phyloP scores from a whole-genome alignment of 352 stramenopile genomes.

The Aphanomyces astaci region DNA sequence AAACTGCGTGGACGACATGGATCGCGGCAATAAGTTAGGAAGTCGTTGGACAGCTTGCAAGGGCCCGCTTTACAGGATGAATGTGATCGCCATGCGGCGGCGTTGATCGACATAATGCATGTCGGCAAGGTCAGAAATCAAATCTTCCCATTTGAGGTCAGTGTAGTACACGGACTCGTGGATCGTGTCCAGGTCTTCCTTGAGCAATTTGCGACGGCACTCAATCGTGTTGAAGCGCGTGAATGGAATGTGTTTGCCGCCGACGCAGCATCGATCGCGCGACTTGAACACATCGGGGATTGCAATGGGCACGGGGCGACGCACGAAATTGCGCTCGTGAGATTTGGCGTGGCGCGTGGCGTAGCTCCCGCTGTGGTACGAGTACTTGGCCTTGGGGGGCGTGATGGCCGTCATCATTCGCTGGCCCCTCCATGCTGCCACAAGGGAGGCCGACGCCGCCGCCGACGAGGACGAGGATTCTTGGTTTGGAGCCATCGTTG shows the following conservation, averaged over 20 bases:
- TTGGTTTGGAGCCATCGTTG: not conserved
- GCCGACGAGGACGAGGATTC: not conserved
- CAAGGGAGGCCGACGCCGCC: not conserved
- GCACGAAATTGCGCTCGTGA: not conserved
- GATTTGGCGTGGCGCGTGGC: not conserved
- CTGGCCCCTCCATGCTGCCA: not conserved
- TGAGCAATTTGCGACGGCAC: not conserved
- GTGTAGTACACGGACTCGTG: constrained; percentile 12
- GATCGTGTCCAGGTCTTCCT: constrained; percentile 19
- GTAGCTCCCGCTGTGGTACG: constrained; percentile 11
- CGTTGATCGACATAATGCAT: not conserved
- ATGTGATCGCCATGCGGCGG: constrained; percentile 8
- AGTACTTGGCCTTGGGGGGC: not conserved
- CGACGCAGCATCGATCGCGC: constrained; percentile 9
- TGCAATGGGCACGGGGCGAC: not conserved
- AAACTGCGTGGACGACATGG: not conserved
- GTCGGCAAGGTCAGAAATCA: not conserved
- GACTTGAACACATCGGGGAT: constrained; percentile 4
- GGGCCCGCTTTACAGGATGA: constrained; percentile 17
- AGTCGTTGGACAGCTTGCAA: too few relatives aligned
- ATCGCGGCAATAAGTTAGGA: too few relatives aligned
- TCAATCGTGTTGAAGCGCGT: constrained; percentile 19
- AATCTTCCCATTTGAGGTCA: constrained; percentile 2
- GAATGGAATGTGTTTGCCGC: constrained; percentile 21
- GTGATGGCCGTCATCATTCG: not conserved